phyloP scores from a whole-genome alignment of 2,329 filamentous ascomycete species.

The Sporothrix euskadiensis region DNA sequence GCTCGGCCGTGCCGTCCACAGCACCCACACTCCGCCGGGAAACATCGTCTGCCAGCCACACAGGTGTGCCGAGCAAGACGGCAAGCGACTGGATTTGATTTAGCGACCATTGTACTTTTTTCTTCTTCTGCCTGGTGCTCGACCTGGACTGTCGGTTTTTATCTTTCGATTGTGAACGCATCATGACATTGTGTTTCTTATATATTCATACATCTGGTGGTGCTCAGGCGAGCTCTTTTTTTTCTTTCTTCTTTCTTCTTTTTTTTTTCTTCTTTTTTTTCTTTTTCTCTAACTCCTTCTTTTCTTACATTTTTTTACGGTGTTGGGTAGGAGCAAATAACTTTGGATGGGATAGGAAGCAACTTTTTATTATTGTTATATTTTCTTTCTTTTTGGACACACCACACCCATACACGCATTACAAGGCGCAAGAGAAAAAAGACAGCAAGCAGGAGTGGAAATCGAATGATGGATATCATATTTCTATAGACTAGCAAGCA shows the following conservation, averaged over 20 bases:
- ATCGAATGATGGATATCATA: not conserved
- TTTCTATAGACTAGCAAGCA: not conserved
- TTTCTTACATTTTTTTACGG: not conserved
- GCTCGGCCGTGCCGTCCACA: constrained; percentile 21
- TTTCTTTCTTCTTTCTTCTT: not conserved
- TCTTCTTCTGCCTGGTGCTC: not conserved
- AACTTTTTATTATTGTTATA: not conserved
- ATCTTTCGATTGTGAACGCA: not conserved
- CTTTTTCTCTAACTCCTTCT: not conserved
- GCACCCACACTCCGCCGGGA: constrained; percentile 17
- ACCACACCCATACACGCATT: not conserved
- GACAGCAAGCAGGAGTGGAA: not conserved
- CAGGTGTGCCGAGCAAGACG: constrained; percentile 13
- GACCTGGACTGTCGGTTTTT: not conserved
- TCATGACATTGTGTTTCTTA: not conserved
- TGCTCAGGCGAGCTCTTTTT: not conserved
- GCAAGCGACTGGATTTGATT: constrained; percentile 33
- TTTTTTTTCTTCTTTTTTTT: not conserved
- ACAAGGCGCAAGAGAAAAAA: not conserved
- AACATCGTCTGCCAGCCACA: constrained; percentile 24
- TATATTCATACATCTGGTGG: not conserved
- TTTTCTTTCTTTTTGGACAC: not conserved
- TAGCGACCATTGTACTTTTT: not conserved
- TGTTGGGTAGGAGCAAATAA: not conserved
- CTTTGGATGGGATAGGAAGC: not conserved